Conservation (phyloP, 768 basidiomycete genomes). For the Suillus lakei region DNA sequence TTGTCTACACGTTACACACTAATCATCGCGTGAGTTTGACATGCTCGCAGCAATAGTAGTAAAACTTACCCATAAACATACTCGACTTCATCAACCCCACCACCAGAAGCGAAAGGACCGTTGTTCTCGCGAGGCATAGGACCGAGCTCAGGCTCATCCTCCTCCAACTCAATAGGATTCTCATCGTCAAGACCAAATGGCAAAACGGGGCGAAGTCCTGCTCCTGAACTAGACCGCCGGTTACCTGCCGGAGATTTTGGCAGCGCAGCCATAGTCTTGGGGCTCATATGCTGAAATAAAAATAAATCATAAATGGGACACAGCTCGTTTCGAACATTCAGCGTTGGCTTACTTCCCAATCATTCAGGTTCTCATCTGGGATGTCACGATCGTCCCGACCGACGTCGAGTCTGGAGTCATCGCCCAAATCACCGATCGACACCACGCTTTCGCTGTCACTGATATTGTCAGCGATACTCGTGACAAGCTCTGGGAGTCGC, state of each 20-base stretch:
- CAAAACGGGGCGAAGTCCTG: conserved; percentile 82
- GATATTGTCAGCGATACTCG: conserved; percentile 84
- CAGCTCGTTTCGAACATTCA: conserved; percentile 7
- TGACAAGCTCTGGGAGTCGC: conserved; percentile 77
- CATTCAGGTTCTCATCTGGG: conserved; percentile 84
- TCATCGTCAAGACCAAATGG: conserved; percentile 78
- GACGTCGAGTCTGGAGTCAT: conserved; percentile 70
- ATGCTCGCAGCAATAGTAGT: neutral
- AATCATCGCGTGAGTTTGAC: conserved; percentile 15
- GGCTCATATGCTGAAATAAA: conserved; percentile 83
- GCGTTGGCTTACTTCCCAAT: conserved; percentile 83
- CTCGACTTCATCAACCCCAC: conserved; percentile 89
- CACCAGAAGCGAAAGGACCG: conserved; percentile 76
- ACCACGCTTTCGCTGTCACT: conserved; percentile 95
- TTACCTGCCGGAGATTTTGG: conserved; percentile 88
- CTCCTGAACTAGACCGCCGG: conserved; percentile 83
- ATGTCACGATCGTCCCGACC: conserved; percentile 65
- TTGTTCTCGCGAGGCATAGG: conserved; percentile 77
- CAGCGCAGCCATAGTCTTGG: conserved; percentile 91
- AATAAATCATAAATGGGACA: conserved; percentile 11
- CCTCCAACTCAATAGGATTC: conserved; percentile 72
- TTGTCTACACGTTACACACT: conserved; percentile 24
- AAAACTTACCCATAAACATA: conserved; percentile 79
- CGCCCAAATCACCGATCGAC: conserved; percentile 86
- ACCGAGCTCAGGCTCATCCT: conserved; percentile 75